Conservation (phyloP, 768 basidiomycete genomes). For the Coprinopsis sp. region DNA sequence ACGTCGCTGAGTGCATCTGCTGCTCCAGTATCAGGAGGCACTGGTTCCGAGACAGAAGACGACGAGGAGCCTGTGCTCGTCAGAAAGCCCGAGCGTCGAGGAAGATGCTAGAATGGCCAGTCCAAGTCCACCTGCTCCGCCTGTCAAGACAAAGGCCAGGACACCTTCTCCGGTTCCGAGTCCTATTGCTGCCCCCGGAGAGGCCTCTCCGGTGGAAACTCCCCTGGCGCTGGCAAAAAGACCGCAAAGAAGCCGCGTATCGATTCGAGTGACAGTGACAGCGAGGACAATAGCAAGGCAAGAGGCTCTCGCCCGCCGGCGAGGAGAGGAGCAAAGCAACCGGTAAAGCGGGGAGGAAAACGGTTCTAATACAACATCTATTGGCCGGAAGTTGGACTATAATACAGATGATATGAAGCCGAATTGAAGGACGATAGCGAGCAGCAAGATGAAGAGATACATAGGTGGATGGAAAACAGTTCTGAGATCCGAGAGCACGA, state of each 20-base stretch:
- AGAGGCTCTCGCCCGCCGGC: slow-evolving; percentile 28
- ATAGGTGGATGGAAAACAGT: neutral
- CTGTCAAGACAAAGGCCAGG: too few relatives aligned
- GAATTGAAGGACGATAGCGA: neutral
- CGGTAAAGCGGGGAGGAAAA: slow-evolving; percentile 71
- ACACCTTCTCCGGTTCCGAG: too few relatives aligned
- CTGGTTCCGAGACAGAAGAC: slow-evolving; percentile 5
- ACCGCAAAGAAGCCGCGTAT: slow-evolving; percentile 6
- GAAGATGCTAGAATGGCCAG: slow-evolving; percentile 1
- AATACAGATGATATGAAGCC: neutral
- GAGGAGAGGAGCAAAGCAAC: slow-evolving; percentile 61
- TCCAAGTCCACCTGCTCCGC: neutral
- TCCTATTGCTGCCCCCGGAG: too few relatives aligned
- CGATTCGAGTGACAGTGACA: slow-evolving; percentile 47
- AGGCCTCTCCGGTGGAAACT: neutral
- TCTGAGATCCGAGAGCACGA: neutral
- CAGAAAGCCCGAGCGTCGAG: neutral
- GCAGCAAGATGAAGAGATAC: neutral
- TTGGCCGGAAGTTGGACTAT: neutral
- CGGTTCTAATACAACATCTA: slow-evolving; percentile 46
- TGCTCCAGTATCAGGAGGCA: slow-evolving; percentile 13
- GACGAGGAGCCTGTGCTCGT: slow-evolving; percentile 9
- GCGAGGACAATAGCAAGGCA: slow-evolving; percentile 48
- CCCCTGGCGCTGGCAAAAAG: neutral
- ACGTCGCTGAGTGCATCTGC: too few relatives aligned